Evolutionary conservation across 495 filamentous ascomycete genomes (phyloP).

Genomic region (Polyplosphaeria fusca): DNA sequence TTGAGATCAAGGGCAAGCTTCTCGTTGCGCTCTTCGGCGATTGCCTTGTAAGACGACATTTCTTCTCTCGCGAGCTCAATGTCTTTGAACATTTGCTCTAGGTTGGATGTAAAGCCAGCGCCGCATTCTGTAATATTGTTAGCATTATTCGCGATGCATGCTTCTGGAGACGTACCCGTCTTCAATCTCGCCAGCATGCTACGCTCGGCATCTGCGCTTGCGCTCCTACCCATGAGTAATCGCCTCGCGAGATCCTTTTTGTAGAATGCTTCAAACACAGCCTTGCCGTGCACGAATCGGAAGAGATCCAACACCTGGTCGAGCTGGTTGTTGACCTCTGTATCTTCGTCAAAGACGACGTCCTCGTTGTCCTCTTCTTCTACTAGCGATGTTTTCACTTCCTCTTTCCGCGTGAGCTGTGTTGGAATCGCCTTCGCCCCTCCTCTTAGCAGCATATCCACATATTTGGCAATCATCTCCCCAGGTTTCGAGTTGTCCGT

Average conservation of each 20-base stretch:
- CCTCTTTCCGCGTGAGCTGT: conserved; percentile 43
- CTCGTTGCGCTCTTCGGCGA: conserved; percentile 49
- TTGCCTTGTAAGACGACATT: conserved; percentile 69
- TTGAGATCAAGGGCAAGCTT: conserved; percentile 67
- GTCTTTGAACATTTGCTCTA: conserved; percentile 99
- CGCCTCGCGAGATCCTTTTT: conserved; percentile 91
- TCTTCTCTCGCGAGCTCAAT: conserved; percentile 86
- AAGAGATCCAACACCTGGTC: conserved; percentile 92
- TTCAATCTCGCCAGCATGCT: conserved; percentile 91
- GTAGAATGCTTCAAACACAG: conserved; percentile 97
- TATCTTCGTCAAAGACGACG: conserved; percentile 72
- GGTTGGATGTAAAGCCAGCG: conserved; percentile 86
- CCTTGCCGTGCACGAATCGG: conserved; percentile 94
- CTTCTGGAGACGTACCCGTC: conserved; percentile 50
- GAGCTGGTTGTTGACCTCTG: conserved; percentile 82
- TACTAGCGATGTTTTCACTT: conserved; percentile 28
- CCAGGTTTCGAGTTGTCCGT: conserved; percentile 89
- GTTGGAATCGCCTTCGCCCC: conserved; percentile 76
- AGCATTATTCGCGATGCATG: conserved; percentile 9
- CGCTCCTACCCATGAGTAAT: conserved; percentile 84
- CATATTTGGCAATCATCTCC: conserved; percentile 98
- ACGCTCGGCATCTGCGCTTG: conserved; percentile 89
- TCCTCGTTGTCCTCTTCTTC: conserved; percentile 53
- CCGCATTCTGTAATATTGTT: conserved; percentile 65
- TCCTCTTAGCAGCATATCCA: conserved; percentile 82